Percentiles rank a stretch among this genome's conserved stretches.
phyloP scores from a whole-genome alignment of 352 stramenopile genomes.

The Phytopythium sindhum region DNA sequence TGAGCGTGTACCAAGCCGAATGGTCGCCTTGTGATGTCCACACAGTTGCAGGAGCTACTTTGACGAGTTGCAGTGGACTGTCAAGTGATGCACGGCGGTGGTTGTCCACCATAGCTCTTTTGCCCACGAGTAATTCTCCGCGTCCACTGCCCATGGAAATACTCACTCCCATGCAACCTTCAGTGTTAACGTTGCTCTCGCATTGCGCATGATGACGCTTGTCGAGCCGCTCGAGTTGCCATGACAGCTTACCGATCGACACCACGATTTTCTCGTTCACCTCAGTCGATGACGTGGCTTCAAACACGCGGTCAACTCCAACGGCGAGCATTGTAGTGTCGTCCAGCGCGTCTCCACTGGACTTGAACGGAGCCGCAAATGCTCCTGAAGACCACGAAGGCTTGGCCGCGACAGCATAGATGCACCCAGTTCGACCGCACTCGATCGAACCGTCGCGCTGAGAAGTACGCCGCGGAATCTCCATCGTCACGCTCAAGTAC shows the following conservation, averaged over 20 bases:
- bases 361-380: background rate
- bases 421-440: background rate
- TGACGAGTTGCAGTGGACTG: conserved; percentile 8
- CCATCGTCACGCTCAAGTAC: conserved; percentile 8
- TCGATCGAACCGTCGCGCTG: background rate
- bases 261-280: conserved; percentile 24
- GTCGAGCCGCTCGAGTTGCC: conserved; percentile 26
- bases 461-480: background rate
- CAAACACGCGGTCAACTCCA: background rate
- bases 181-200: conserved; percentile 10
- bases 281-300: background rate
- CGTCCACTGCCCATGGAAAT: conserved; percentile 21
- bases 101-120: conserved; percentile 21
- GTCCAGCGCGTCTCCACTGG: background rate
- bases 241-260: conserved; percentile 44
- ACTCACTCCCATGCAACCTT: conserved; percentile 31
- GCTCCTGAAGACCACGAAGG: background rate
- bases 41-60: conserved; percentile 8
- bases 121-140: conserved; percentile 26
- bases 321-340: background rate
- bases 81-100: conserved; percentile 8
- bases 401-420: background rate
- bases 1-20: conserved; percentile 2
- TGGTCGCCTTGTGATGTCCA: conserved; percentile 9
- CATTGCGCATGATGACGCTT: conserved; percentile 21